Base-by-base conservation (phyloP, 2,329 filamentous ascomycete species). In the Coleophoma eucalyptorum region DNA sequence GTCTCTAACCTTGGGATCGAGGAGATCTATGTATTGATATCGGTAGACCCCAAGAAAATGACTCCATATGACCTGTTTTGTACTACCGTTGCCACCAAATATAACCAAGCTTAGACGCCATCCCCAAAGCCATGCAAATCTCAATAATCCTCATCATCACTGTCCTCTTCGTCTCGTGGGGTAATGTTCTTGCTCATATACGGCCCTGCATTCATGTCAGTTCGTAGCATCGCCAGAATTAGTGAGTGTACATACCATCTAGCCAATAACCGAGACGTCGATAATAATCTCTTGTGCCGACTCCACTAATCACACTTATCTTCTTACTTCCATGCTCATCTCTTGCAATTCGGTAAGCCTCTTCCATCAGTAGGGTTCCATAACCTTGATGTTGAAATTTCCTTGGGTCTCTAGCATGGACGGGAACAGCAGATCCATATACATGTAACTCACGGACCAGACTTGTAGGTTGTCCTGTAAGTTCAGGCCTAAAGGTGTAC, bases 341-440 rank as follows among this genome's bases (percentile, higher is more conserved):
- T 50, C 90, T 81, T 0, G 95, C 93, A 57, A 99, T 99, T 47
- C 92, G 80, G 73, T 97, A 94, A 0, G 94, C 95, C 72, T 97
- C 93, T 65, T 97, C 93, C 95, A 99, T 99, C 58, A 99, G 67
- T 54, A 99, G 69, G 2, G 94, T 99, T 44, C 94, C 94, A 59
- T 96, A 99, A 0, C 94, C 94, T 67, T 97, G 94, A 72, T 99
- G 94, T 73, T 99, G 94, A 71, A 97, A 97, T 71, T 97, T 97
- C 69, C 89, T 86, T 18, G 93, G 91, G 62, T 99, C 94, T 50
- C 95, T 81, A 8, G 91, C 93, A 69, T 99, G 94, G 43, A 99
- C 89, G 1, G 94, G 95, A n/a, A 99, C 94, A 0, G 95, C 94
- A 18, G 90, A 93, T 7, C 94, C 94, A 66, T 99, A 99, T 1